Evolutionary conservation across 305 asterid species (phyloP), one percentile per base, ranked within the genome.

Genomic region (Fraxinus floribunda): DNA sequence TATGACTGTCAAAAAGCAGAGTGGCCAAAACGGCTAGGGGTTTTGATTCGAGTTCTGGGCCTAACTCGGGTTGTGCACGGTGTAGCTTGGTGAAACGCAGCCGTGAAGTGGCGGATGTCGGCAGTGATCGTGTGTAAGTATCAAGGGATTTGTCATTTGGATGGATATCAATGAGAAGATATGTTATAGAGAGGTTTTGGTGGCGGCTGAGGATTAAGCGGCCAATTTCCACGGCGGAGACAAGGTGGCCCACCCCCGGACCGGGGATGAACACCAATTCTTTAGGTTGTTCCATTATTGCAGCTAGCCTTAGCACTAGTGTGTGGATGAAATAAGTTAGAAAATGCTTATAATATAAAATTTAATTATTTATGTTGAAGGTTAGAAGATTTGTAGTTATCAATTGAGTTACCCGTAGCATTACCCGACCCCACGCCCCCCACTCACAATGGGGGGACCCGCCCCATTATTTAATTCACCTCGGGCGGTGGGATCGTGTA

Each of bases 261-360:
- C 89, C 86, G 3, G 94, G 94, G 73, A 91, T 79, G 87, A 91
- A 89, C 30, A 91, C 80, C 5, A 91, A 83, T 79, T 86, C 88
- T 16, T 70, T 77, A 1, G 24, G 74, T 11, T 24, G 10, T 10
- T 78, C 29, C 77, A 75, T 78, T 55, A 30, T 34, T 83, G 62
- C n/a, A 15, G 55, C 62, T 49, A 15, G 7, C 18, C 39, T 36
- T 49, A 49, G 1, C 62, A 15, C 62, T 5, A 49, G 20, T 16
- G 7, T 16, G 22, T 49, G 57, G 6, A 13, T 13, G 57, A 46
- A 46, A 13, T 44, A 46, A 41, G 52, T 41, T 41, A 41, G 52
- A 41, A 11, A 46, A 13, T 11, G 57, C 18, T 46, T 46, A 41
- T 41, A 41, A 41, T 41, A 7, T 39, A 39, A 39, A 7, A 7